Evolutionary conservation across 106 monocot genomes (phyloP).

Genomic region (Allium fistulosum): DNA sequence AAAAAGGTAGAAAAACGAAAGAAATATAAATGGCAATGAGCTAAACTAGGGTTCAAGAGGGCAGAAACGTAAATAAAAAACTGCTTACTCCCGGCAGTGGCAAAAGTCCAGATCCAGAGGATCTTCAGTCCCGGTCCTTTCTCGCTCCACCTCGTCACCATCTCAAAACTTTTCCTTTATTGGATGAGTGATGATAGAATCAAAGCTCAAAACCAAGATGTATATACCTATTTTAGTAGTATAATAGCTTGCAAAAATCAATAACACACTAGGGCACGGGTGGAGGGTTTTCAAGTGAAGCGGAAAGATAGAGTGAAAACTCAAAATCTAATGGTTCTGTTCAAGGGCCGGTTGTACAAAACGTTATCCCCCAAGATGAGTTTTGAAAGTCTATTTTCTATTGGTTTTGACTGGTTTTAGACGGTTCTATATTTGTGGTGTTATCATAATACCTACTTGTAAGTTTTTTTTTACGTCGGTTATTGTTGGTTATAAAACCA

Average conservation of each 20-base stretch:
- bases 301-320: no score
- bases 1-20: background rate
- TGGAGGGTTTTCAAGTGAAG: no score
- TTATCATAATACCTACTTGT: no score
- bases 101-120: slow-evolving; percentile 85
- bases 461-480: no score
- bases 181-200: background rate
- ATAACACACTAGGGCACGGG: background rate
- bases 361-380: no score
- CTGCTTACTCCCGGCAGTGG: slow-evolving; percentile 57
- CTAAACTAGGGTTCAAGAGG: background rate
- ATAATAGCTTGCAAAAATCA: background rate
- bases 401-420: no score
- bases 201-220: background rate
- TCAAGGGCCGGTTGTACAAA: no score
- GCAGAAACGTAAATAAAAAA: background rate
- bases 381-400: no score
- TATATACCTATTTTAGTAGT: background rate
- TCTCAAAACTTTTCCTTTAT: background rate
- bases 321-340: no score
- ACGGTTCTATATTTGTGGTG: no score
- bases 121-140: slow-evolving; percentile 87
- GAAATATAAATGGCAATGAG: background rate
- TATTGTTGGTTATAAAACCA: no score
- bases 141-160: slow-evolving; percentile 72